These are phyloP conservation scores for Ceriops decandra DNA, from an alignment of 345 rosid genomes.

Conservation along the genomic window DNA sequence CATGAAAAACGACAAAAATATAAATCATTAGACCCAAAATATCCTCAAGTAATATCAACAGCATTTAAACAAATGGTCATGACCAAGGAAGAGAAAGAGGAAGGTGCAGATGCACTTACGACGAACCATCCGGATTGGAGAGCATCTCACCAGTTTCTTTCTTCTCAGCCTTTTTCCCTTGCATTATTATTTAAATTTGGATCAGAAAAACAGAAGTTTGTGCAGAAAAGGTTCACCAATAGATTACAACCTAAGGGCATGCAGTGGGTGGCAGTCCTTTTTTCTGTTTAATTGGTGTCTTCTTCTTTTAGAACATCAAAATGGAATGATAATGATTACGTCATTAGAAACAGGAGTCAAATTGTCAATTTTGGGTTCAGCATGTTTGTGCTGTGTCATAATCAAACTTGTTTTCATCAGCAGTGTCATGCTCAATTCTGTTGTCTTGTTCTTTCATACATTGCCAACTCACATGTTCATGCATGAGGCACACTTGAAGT, in stretches of 20 bases:
- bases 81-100: constrained; percentile 5
- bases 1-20: not conserved
- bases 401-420: too few species aligned
- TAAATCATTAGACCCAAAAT: constrained; percentile 4
- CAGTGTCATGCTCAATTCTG: too few species aligned
- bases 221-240: not conserved
- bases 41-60: not conserved
- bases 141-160: constrained; percentile 82
- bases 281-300: too few species aligned
- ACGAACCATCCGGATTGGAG: constrained; percentile 82
- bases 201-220: constrained; percentile 19
- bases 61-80: not conserved
- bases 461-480: not conserved
- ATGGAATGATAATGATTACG: too few species aligned
- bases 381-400: too few species aligned
- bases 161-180: constrained; percentile 88
- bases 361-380: too few species aligned
- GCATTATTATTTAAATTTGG: constrained; percentile 26
- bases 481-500: not conserved
- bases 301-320: too few species aligned
- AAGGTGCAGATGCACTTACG: constrained; percentile 52
- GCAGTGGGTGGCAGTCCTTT: too few species aligned
- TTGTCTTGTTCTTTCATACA: not conserved
- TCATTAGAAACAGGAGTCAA: too few species aligned
- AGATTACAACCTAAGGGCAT: not conserved